phyloP scores from a whole-genome alignment of 225 moss, liverwort and hornwort genomes.

The Sphagnum contortum region DNA sequence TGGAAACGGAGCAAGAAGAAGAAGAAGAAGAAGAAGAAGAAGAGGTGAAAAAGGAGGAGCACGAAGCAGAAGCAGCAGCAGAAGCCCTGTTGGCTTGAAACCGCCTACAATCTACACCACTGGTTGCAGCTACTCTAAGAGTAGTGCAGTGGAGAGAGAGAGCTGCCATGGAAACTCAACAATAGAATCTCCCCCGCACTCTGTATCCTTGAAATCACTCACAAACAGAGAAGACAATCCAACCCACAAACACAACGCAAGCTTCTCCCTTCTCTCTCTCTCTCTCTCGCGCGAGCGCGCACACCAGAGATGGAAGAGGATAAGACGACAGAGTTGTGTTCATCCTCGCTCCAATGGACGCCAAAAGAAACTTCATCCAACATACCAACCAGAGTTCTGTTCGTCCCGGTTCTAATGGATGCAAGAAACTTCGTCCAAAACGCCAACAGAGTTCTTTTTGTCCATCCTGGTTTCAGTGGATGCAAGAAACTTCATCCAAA shows the following conservation, averaged over 20 bases:
- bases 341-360: no score
- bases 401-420: no score
- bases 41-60: not conserved
- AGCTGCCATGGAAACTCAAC: slow-evolving; percentile 1
- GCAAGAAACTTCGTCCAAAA: no score
- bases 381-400: no score
- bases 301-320: no score
- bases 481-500: no score
- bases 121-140: not conserved
- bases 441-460: no score
- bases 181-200: no score
- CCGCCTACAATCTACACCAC: slow-evolving; percentile 1
- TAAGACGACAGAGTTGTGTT: no score
- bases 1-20: not conserved
- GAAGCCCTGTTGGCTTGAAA: not conserved
- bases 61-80: not conserved
- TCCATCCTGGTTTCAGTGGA: no score
- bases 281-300: not conserved
- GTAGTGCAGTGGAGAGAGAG: slow-evolving; percentile 5
- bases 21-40: not conserved
- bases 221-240: not conserved
- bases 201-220: no score
- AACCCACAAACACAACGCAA: not conserved
- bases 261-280: not conserved
- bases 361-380: no score